phyloP scores from a whole-genome alignment of 768 basidiomycete species.

The Agrocybe praecox region DNA sequence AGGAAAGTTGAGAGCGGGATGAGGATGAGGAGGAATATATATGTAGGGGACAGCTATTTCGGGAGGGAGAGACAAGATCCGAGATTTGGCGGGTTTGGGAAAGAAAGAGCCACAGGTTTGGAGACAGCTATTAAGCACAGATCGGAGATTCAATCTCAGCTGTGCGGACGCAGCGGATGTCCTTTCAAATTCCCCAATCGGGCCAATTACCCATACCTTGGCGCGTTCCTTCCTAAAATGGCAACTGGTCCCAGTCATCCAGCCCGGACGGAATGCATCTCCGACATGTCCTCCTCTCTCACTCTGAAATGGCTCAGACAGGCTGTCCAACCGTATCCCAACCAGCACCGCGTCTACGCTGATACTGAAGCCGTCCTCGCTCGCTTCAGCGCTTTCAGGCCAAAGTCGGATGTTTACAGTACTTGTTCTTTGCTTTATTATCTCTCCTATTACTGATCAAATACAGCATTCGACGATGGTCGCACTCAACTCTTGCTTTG shows the following conservation, averaged over 20 bases:
- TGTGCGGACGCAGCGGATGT: slow-evolving; percentile 14
- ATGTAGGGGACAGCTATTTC: no score
- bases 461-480: slow-evolving; percentile 89
- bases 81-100: no score
- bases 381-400: slow-evolving; percentile 59
- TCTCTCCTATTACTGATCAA: slow-evolving; percentile 9
- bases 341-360: slow-evolving; percentile 56
- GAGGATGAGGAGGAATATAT: slow-evolving; percentile 21
- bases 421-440: slow-evolving; percentile 23
- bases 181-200: slow-evolving; percentile 35
- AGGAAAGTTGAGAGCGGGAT: slow-evolving; percentile 16
- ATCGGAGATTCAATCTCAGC: slow-evolving; percentile 9
- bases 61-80: slow-evolving; percentile 48
- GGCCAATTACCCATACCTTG: slow-evolving; percentile 4
- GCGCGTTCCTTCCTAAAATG: background rate
- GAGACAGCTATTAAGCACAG: no score
- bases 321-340: slow-evolving; percentile 57
- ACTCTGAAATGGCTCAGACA: slow-evolving; percentile 70
- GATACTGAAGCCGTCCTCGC: slow-evolving; percentile 66
- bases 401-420: slow-evolving; percentile 85
- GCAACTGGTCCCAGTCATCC: background rate
- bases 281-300: slow-evolving; percentile 32
- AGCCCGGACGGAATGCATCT: slow-evolving; percentile 3
- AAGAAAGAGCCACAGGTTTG: no score
- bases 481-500: slow-evolving; percentile 90